Base-by-base conservation (phyloP, 805 yeast genomes). In the Suhomyces xylopsoci region DNA sequence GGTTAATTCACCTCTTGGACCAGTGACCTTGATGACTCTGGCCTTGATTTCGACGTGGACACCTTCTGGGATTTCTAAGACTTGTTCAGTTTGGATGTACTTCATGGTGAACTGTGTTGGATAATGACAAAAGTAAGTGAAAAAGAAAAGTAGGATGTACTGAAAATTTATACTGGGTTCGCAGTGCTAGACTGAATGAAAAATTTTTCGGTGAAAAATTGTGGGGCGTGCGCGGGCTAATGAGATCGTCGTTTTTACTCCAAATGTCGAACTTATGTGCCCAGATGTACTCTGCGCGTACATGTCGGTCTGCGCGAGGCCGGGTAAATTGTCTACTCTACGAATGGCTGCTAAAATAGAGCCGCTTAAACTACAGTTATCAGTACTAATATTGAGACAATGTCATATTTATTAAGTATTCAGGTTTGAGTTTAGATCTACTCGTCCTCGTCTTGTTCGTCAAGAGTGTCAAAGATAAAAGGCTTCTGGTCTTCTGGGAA, bases 1-100 rank as follows among this genome's bases (percentile, higher is more conserved):
- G 81, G 77, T 73, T 74, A 93, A 82, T 64, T 83, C 81, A 80
- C 99, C 99, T 83, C 98, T 92, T 81, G 99, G 99, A 67, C 99
- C 99, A 69, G 87, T 83, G 65, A 94, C 98, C 68, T 84, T 85
- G 75, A 94, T 78, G 71, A 71, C 67, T 83, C 99, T 90, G 77
- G 98, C 84, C 79, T 90, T 88, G 85, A 94, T 93, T 74, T 80
- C 78, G 66, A 94, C 88, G 68, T 87, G 81, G 62, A 94, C 99
- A 71, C 89, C 97, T 78, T 88, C 96, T 79, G 99, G 98, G 77
- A 82, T 72, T 38, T 83, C 88, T 72, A 90, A 82, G 73, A 77
- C 71, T 81, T 89, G 94, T 74, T 88, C 96, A 61, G 94, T 85
- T 77, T 85, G 88, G 70, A 89, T 83, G 89, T 82, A 87, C 82